phyloP scores from a whole-genome alignment of 2,329 filamentous ascomycete species.

The Ophiostoma ips region DNA sequence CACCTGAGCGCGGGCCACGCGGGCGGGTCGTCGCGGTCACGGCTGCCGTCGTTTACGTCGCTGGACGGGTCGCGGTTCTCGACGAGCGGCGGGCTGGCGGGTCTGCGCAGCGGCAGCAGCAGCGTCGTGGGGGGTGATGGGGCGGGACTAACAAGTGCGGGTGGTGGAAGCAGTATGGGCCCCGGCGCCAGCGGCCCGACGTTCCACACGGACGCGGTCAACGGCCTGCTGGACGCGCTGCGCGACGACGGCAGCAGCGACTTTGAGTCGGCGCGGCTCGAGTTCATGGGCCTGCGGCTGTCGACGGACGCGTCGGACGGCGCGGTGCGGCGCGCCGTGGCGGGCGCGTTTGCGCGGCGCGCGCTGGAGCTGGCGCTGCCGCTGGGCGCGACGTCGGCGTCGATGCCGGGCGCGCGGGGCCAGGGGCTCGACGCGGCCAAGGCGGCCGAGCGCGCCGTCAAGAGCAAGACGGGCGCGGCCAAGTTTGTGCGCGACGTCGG shows the following conservation, averaged over 20 bases:
- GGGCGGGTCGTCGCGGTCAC: constrained; percentile 43
- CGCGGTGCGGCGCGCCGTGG: constrained; percentile 76
- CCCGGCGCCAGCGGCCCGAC: constrained; percentile 26
- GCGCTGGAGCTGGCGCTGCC: constrained; percentile 52
- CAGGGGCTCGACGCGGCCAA: constrained; percentile 41
- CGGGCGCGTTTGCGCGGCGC: constrained; percentile 70
- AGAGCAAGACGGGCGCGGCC: constrained; percentile 36
- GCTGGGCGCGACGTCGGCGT: constrained; percentile 20
- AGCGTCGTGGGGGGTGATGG: neutral
- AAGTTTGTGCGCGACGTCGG: constrained; percentile 28
- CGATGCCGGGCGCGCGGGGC: constrained; percentile 21
- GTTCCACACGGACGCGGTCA: constrained; percentile 80
- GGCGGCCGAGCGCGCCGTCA: constrained; percentile 50
- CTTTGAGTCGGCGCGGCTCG: constrained; percentile 70
- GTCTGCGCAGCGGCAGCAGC: neutral
- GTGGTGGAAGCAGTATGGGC: no score
- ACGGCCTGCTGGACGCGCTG: constrained; percentile 75
- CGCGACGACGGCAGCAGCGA: constrained; percentile 58
- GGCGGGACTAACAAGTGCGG: neutral
- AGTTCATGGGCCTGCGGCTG: constrained; percentile 87
- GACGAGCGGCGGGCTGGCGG: constrained; percentile 1
- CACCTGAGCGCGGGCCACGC: constrained; percentile 11
- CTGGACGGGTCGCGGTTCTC: constrained; percentile 46
- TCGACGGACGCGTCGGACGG: constrained; percentile 80
- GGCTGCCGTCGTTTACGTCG: constrained; percentile 59